Percentiles rank a stretch among this genome's conserved stretches.
Conservation (phyloP, 2,329 filamentous ascomycete genomes). For the Escovopsis sp. region DNA sequence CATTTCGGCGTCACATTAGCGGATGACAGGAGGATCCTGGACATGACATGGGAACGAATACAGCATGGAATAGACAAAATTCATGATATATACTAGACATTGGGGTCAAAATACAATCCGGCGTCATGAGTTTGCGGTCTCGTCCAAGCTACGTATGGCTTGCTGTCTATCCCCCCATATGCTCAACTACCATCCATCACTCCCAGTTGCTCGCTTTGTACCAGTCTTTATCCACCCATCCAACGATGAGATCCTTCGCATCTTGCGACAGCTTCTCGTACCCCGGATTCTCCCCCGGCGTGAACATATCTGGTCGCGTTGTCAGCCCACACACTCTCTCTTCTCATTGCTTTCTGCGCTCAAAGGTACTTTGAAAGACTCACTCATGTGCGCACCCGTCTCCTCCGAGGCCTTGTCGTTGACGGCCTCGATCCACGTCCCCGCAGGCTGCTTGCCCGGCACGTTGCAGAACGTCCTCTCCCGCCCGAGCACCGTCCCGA, state of each 20-base stretch:
- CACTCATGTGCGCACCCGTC: constrained; percentile 62
- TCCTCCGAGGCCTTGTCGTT: constrained; percentile 75
- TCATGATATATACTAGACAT: too few species aligned
- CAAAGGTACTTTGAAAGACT: constrained; percentile 16
- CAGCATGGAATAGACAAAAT: too few species aligned
- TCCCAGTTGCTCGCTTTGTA: constrained; percentile 30
- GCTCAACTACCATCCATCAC: constrained; percentile 4
- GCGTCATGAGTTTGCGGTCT: too few species aligned
- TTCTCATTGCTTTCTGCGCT: not conserved
- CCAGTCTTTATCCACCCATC: constrained; percentile 53
- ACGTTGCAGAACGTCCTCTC: constrained; percentile 83
- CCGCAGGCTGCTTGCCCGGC: constrained; percentile 40
- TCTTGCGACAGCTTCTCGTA: constrained; percentile 53
- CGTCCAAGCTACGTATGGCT: too few species aligned
- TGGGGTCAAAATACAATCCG: too few species aligned
- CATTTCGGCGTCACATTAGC: too few species aligned
- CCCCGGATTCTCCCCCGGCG: constrained; percentile 54
- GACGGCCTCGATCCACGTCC: constrained; percentile 53
- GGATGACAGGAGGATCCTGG: too few species aligned
- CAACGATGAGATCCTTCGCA: constrained; percentile 48
- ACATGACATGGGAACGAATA: too few species aligned
- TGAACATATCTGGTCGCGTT: constrained; percentile 49
- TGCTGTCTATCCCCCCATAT: too few species aligned
- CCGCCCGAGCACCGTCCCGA: constrained; percentile 46
- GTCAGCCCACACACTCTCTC: not conserved